Evolutionary conservation across 345 rosid genomes (phyloP).

Genomic region (Syzygium oleosum): DNA sequence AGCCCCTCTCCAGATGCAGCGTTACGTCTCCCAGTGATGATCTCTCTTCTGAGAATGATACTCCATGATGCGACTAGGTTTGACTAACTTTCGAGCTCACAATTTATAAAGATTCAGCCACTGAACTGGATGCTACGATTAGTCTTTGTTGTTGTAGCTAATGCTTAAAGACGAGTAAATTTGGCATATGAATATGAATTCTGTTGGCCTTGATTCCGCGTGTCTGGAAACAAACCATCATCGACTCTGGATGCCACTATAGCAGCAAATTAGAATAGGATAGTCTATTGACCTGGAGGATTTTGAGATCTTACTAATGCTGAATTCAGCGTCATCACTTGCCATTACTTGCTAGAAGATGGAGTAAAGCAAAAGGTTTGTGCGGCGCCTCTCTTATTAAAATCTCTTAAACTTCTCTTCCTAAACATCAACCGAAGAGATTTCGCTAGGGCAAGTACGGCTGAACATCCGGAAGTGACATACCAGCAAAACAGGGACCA

Average conservation of each 20-base stretch:
- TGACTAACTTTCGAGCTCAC: not conserved
- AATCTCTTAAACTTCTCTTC: not conserved
- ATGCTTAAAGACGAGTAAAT: no score
- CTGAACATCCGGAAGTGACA: not conserved
- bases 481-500: conserved; percentile 87
- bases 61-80: not conserved
- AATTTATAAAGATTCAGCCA: not conserved
- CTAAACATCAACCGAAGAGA: not conserved
- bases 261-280: not conserved
- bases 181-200: no score
- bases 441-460: not conserved
- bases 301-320: not conserved
- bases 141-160: not conserved
- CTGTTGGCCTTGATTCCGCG: not conserved
- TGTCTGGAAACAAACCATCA: not conserved
- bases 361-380: not conserved
- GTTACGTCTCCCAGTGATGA: no score
- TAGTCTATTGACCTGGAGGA: not conserved
- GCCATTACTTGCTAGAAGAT: not conserved
- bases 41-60: not conserved
- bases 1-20: no score
- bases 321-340: not conserved
- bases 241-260: not conserved
- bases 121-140: not conserved
- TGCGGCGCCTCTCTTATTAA: not conserved